phyloP scores from a whole-genome alignment of 495 filamentous ascomycete genomes.

The Penicillium paradoxum region DNA sequence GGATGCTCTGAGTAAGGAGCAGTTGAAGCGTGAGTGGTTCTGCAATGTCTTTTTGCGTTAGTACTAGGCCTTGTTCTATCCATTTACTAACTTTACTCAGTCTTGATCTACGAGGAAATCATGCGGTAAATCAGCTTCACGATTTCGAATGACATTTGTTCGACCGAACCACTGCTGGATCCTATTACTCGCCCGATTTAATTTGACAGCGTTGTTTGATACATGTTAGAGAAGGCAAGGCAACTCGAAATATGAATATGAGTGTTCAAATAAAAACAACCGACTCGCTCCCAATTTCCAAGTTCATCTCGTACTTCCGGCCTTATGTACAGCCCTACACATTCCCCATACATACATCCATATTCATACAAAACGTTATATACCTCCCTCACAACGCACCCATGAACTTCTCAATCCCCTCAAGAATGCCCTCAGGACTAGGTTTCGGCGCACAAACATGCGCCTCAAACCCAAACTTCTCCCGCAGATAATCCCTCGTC shows the following conservation, averaged over 20 bases:
- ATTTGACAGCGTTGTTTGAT: slow-evolving; percentile 6
- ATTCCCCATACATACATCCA: background rate
- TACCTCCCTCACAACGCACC: background rate
- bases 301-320: background rate
- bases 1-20: slow-evolving; percentile 96
- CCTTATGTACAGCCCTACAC: background rate
- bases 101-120: slow-evolving; percentile 95
- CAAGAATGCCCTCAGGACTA: slow-evolving; percentile 75
- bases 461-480: slow-evolving; percentile 63
- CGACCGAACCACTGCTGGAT: background rate
- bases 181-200: slow-evolving; percentile 10
- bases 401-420: slow-evolving; percentile 59
- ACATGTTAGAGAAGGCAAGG: slow-evolving; percentile 11
- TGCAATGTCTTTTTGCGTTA: background rate
- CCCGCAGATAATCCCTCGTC: slow-evolving; percentile 68
- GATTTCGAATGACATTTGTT: background rate
- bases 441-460: slow-evolving; percentile 81
- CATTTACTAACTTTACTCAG: slow-evolving; percentile 35
- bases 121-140: slow-evolving; percentile 68
- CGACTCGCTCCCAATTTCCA: background rate
- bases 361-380: background rate
- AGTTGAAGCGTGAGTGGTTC: slow-evolving; percentile 72
- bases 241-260: slow-evolving; percentile 9
- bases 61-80: too few relatives aligned
- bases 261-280: background rate